Percentiles rank a stretch among this genome's conserved stretches.
Evolutionary conservation across 2,329 filamentous ascomycete genomes (phyloP).

Genomic region (Scopulariopsis brevicaulis): DNA sequence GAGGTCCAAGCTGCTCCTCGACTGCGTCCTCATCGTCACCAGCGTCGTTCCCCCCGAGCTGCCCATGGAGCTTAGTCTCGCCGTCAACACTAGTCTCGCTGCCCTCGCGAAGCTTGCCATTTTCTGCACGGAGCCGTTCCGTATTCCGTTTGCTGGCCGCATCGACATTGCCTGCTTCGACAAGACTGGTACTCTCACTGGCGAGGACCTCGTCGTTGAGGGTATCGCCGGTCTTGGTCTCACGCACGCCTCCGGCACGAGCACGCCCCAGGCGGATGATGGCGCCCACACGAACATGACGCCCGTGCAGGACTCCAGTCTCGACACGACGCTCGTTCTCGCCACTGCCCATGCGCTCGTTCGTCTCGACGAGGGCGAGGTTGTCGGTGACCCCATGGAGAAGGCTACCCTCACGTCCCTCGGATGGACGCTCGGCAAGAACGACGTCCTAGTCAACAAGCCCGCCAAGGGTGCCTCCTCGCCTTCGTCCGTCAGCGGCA

Average conservation of each 20-base stretch:
- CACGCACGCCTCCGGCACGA: conserved; percentile 47
- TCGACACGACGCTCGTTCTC: conserved; percentile 84
- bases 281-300: conserved; percentile 75
- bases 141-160: conserved; percentile 90
- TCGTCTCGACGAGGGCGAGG: conserved; percentile 90
- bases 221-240: conserved; percentile 85
- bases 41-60: conserved; percentile 97
- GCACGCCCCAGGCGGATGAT: conserved; percentile 57
- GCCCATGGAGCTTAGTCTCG: conserved; percentile 94
- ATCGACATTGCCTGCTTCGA: conserved; percentile 97
- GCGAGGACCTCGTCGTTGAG: conserved; percentile 93
- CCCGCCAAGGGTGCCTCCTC: conserved; percentile 26
- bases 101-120: conserved; percentile 92
- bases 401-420: conserved; percentile 86
- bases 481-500: conserved; percentile 44
- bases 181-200: conserved; percentile 94
- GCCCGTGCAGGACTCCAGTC: conserved; percentile 55
- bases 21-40: conserved; percentile 95
- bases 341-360: conserved; percentile 93
- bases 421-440: conserved; percentile 84
- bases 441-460: conserved; percentile 72
- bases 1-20: conserved; percentile 90
- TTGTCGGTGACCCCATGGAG: conserved; percentile 98
- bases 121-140: conserved; percentile 97
- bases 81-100: conserved; percentile 94